Evolutionary conservation across 2,329 filamentous ascomycete genomes (phyloP), one percentile per base, ranked within the genome.

Genomic region (Chaetomium sp.): DNA sequence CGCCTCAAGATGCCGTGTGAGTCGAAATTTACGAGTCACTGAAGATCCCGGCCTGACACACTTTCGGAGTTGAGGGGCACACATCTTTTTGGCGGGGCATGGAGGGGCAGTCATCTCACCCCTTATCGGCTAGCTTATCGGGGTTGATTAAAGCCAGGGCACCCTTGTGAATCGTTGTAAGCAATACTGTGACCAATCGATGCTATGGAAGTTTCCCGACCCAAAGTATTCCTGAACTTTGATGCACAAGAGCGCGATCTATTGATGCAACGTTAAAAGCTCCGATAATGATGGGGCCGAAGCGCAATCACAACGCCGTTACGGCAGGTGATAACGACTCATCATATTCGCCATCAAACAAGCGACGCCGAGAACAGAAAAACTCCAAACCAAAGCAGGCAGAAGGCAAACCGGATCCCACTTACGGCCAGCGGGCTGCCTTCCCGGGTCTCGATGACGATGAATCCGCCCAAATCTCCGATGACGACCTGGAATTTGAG

Each of bases 381-480:
- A 59, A 50, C n/a, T 58, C 71, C 42, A 79, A 75, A 70, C 65
- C 75, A 63, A 72, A 70, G 31, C 77, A 79, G 60, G 76, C 80
- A 65, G 77, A 80, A 68, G 78, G 79, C 4, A 77, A 78, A 57
- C 81, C 87, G 65, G 84, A 92, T 74, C 83, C 86, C 10, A 84
- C 86, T 2, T 91, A 87, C 75, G 90, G 90, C 49, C 90, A 92
- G 76, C 85, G 87, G 75, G 86, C 87, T 71, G 89, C 89, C 51
- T 90, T 93, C 70, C 87, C 89, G 7, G 83, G 83, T n/a, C 76
- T 86, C 16, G 83, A 86, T 54, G 80, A 65, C 42, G 65, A 65
- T 21, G 83, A 65, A 69, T 75, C n/a, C 76, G 78, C 64, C 74
- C 76, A 78, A 49, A 75, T 79, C 3, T 77, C 74, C 10, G 84